phyloP scores from a whole-genome alignment of 768 basidiomycete species.

The Tylopilus felleus region DNA sequence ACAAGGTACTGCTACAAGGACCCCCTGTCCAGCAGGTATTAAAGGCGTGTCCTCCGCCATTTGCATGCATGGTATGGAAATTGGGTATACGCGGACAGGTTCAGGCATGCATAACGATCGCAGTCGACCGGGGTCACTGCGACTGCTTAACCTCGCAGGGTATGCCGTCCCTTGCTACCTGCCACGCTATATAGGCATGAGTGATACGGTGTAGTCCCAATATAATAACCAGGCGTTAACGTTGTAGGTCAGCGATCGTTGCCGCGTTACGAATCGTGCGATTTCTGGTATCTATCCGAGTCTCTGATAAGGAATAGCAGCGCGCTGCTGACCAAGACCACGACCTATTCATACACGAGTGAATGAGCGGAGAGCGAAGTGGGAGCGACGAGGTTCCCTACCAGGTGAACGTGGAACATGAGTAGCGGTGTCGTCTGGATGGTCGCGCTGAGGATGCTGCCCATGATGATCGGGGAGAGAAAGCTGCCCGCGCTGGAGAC shows the following conservation, averaged over 20 bases:
- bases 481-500: constrained; percentile 17
- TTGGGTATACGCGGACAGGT: too few relatives aligned
- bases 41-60: too few relatives aligned
- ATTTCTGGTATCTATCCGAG: constrained; percentile 13
- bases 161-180: too few relatives aligned
- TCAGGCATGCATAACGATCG: too few relatives aligned
- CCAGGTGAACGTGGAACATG: constrained; percentile 26
- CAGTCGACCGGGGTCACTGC: too few relatives aligned
- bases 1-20: too few relatives aligned
- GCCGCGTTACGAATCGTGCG: constrained; percentile 3
- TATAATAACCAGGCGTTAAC: neutral
- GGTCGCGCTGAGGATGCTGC: constrained; percentile 25
- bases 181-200: neutral
- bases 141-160: too few relatives aligned
- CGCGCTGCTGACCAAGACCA: constrained; percentile 14
- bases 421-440: constrained; percentile 20
- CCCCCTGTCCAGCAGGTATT: too few relatives aligned
- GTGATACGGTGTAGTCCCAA: neutral
- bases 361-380: neutral
- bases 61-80: too few relatives aligned
- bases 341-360: constrained; percentile 5
- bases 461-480: constrained; percentile 32
- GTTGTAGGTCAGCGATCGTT: neutral
- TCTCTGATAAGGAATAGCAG: constrained; percentile 26
- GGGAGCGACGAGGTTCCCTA: neutral